phyloP scores from a whole-genome alignment of 768 basidiomycete species.

The Royoungia palumana region DNA sequence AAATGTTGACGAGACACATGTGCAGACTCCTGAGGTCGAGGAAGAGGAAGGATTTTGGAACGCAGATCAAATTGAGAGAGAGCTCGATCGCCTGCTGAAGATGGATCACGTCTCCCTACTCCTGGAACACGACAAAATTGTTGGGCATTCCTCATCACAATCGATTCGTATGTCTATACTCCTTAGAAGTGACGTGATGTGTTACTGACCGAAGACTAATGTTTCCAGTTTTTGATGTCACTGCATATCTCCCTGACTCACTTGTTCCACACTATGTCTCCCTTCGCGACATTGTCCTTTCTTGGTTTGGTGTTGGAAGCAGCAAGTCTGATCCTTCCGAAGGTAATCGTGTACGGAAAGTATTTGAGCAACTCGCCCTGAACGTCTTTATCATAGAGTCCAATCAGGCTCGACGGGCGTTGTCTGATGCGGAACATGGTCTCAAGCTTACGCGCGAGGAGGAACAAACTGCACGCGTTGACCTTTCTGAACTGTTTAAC shows the following conservation, averaged over 20 bases:
- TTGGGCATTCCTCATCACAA: conserved; percentile 45
- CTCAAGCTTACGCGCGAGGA: conserved; percentile 53
- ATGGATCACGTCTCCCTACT: conserved; percentile 74
- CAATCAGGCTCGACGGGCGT: conserved; percentile 57
- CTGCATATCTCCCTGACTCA: conserved; percentile 83
- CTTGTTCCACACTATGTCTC: conserved; percentile 70
- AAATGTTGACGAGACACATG: conserved; percentile 32
- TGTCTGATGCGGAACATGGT: conserved; percentile 59
- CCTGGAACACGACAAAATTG: conserved; percentile 71
- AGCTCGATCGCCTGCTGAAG: conserved; percentile 54
- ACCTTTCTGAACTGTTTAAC: conserved; percentile 65
- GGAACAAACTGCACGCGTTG: conserved; percentile 50
- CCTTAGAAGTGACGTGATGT: neutral
- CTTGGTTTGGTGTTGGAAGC: conserved; percentile 63
- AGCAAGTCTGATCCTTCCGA: conserved; percentile 36
- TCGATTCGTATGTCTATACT: conserved; percentile 52
- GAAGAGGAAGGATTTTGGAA: conserved; percentile 61
- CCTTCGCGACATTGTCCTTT: conserved; percentile 56
- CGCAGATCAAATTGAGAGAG: conserved; percentile 51
- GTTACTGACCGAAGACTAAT: neutral
- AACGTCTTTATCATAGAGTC: conserved; percentile 40
- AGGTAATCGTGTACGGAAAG: conserved; percentile 29
- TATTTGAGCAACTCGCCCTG: neutral
- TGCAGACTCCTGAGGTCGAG: conserved; percentile 15
- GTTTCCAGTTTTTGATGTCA: conserved; percentile 69